Base-by-base conservation (phyloP, 2,329 filamentous ascomycete species). In the Claviceps quebecensis region DNA sequence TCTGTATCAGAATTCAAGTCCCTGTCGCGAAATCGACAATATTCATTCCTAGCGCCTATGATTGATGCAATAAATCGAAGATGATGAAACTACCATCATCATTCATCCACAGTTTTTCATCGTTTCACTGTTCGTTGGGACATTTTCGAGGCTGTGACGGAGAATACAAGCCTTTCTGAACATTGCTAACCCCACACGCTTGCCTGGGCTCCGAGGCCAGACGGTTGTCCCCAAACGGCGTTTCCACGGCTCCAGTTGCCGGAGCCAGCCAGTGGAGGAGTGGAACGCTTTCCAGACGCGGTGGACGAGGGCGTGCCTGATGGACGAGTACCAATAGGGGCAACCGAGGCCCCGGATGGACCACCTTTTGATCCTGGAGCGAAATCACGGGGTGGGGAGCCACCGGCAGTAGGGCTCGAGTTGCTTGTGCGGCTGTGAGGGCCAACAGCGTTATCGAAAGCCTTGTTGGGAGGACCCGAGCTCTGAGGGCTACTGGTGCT, bases 261-360 rank as follows among this genome's bases (percentile, higher is more conserved):
- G 13, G 90, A 89, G n/a, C 89, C 94, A n/a, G 89, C 83, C 34
- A 95, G 76, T 50, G 91, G 90, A 2, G 90, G 95, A 7, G 87
- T 95, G 0, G 90, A 87, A 54, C 87, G 86, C 66, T 93, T 93
- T 67, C 72, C 71, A 54, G 78, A 75, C 41, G 71, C 65, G 8
- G 68, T 67, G 29, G 63, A 66, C 36, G 67, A 69, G n/a, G 78
- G 69, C 37, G 74, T 76, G 40, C 75, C 77, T 17, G 79, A 76
- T 3, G 91, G 91, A 45, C 93, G 84, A 53, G 91, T 96, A 56
- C 93, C 93, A 59, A 97, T 97, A 17, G 93, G 91, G 22, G 89
- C 91, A 50, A 97, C 89, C 4, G 85, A 75, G 52, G 76, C 75
- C 51, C 76, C 77, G 48, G 73, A 66, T 55, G 76, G 74, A 47